Evolutionary conservation across 768 basidiomycete species (phyloP).

Genomic region (Cystofilobasidium bisporidii): DNA sequence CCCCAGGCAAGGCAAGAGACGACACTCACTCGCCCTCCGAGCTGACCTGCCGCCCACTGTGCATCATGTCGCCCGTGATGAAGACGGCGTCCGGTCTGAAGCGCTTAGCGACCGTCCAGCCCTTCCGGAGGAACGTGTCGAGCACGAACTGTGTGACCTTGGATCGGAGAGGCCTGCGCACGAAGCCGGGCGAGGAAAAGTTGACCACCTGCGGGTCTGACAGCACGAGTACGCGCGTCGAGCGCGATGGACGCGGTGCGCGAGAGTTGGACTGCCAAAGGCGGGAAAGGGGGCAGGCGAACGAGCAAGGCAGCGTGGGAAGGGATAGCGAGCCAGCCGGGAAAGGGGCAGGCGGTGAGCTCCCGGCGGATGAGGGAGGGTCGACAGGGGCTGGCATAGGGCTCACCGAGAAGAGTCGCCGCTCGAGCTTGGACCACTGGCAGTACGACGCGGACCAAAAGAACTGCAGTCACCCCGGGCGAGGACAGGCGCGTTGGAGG

Average conservation of each 20-base stretch:
- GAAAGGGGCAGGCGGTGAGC: background rate
- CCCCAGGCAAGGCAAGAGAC: background rate
- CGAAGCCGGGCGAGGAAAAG: slow-evolving; percentile 57
- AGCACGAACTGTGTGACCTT: slow-evolving; percentile 57
- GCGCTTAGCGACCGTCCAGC: slow-evolving; percentile 59
- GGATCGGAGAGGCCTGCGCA: slow-evolving; percentile 49
- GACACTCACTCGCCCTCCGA: slow-evolving; percentile 56
- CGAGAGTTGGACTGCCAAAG: no score
- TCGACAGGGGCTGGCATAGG: no score
- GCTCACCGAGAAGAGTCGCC: slow-evolving; percentile 1
- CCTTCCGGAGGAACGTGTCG: slow-evolving; percentile 75
- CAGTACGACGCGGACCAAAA: slow-evolving; percentile 23
- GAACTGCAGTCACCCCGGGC: slow-evolving; percentile 17
- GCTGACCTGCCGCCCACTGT: slow-evolving; percentile 62
- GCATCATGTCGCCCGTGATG: slow-evolving; percentile 89
- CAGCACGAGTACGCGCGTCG: slow-evolving; percentile 62
- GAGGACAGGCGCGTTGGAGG: no score
- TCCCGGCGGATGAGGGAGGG: background rate
- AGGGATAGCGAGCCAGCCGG: background rate
- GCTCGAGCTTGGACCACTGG: slow-evolving; percentile 24
- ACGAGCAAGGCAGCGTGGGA: background rate
- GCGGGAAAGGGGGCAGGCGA: background rate
- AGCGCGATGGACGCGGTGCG: slow-evolving; percentile 9
- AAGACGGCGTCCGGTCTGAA: slow-evolving; percentile 60
- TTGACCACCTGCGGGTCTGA: slow-evolving; percentile 85